Conservation (phyloP, 23 red algal genomes). For the Rhodosorus marinus region DNA sequence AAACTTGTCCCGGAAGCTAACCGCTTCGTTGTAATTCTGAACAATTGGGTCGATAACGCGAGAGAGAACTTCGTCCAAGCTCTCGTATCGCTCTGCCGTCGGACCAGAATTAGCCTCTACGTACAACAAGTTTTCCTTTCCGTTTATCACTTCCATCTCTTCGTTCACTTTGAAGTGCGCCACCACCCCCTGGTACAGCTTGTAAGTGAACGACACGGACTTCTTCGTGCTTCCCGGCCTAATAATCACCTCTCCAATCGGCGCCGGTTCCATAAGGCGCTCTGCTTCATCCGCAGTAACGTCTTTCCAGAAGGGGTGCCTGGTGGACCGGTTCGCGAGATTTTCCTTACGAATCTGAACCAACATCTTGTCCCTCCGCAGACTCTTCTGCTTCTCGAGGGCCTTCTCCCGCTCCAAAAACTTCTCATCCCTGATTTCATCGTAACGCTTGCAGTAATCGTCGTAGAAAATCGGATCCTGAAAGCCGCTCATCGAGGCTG, state of each 20-base stretch:
- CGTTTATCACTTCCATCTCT: not conserved
- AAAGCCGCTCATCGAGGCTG: too few relatives aligned
- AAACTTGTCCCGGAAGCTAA: slow-evolving; percentile 32
- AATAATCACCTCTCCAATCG: too few relatives aligned
- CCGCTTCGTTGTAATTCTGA: not conserved
- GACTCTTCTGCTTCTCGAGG: too few relatives aligned
- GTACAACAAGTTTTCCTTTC: not conserved
- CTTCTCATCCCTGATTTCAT: too few relatives aligned
- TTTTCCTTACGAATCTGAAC: not conserved
- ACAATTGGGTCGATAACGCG: not conserved
- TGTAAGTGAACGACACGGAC: not conserved
- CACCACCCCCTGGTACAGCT: not conserved
- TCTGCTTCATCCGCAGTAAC: not conserved
- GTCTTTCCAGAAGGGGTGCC: not conserved
- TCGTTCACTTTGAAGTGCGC: not conserved
- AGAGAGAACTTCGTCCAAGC: not conserved
- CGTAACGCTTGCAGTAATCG: too few relatives aligned
- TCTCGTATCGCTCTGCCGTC: slow-evolving; percentile 1
- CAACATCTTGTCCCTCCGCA: not conserved
- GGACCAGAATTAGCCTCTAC: not conserved
- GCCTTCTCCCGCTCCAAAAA: too few relatives aligned
- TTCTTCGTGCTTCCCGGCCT: too few relatives aligned
- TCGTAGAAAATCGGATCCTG: too few relatives aligned
- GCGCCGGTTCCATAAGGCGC: too few relatives aligned
- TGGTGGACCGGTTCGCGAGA: not conserved